Evolutionary conservation across 305 asterid species (phyloP), one percentile per base, ranked within the genome.

Genomic region (Solanum hybrid): DNA sequence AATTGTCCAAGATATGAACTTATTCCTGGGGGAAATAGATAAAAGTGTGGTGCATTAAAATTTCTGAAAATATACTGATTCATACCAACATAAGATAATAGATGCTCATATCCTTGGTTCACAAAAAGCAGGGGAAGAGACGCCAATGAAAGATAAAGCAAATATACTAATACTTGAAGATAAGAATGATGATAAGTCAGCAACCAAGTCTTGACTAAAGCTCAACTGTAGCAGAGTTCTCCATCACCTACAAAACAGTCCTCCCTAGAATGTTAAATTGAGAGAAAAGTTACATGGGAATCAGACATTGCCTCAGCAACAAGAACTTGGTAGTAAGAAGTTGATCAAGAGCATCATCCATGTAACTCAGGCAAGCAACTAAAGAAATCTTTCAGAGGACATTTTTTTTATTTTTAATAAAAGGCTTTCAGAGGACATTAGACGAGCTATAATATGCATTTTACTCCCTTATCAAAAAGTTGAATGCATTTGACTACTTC

Each of bases 1-100:
- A 28, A 94, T 91, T 22, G 98, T 97, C 98, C 99, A 97, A 31
- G 95, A 94, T 93, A 97, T 95, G 85, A 86, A 91, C 73, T 95
- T 96, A 69, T 93, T 93, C 97, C 98, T 97, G 94, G 51, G 35
- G n/a, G 89, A 93, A 91, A 85, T 31, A 90, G 74, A 90, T 46
- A 74, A 82, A 82, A 26, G 83, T 40, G 16, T 4, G 5, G 51
- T 40, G 35, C 35, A 34, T 34, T 34, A 34, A 34, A 5, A 34
- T 34, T 5, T 34, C 35, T 34, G 35, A 34, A 34, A 34, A 34
- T 34, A 5, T 34, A 34, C 35, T 34, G 35, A 34, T 34, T 34
- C 35, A 34, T 34, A 34, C 35, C 35, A 34, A 34, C 35, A 34
- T 34, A 34, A 34, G 35, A 0, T 34, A 34, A 34, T 34, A 34